A percentile compares a stretch with the other conserved stretches of the same genome.
Evolutionary conservation across 129 eudicot species (phyloP).

Genomic region (Flaveria sonorensis): DNA sequence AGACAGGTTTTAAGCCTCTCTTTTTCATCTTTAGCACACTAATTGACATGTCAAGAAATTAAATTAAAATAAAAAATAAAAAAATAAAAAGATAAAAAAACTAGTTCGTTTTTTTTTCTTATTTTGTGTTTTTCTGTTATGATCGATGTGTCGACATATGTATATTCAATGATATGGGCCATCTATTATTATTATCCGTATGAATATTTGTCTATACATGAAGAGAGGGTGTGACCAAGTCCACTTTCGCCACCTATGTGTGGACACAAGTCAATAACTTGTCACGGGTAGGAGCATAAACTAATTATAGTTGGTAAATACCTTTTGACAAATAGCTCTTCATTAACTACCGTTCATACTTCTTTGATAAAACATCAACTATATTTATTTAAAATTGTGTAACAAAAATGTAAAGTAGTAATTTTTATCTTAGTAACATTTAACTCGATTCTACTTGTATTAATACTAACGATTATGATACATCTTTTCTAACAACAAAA

Average conservation of each 20-base stretch:
- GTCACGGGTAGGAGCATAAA: constrained; percentile 13
- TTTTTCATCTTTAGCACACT: no score
- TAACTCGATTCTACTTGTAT: not conserved
- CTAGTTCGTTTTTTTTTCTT: no score
- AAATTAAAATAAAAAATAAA: no score
- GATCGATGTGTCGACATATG: not conserved
- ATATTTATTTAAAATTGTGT: not conserved
- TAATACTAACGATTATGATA: no score
- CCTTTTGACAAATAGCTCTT: not conserved
- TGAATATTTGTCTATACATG: not conserved
- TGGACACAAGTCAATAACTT: constrained; percentile 15
- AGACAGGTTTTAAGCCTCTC: no score
- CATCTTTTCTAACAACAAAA: no score
- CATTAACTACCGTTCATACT: constrained; percentile 13
- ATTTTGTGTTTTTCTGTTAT: no score
- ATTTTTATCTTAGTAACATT: no score
- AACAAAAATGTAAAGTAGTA: not conserved
- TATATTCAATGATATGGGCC: not conserved
- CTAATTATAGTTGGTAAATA: not conserved
- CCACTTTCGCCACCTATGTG: constrained; percentile 29
- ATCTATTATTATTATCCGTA: not conserved
- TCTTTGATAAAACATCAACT: not conserved
- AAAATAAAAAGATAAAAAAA: no score
- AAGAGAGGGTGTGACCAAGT: constrained; percentile 15
- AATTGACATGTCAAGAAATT: no score